phyloP scores from a whole-genome alignment of 2,329 filamentous ascomycete genomes.

The Cladosporium sp. region DNA sequence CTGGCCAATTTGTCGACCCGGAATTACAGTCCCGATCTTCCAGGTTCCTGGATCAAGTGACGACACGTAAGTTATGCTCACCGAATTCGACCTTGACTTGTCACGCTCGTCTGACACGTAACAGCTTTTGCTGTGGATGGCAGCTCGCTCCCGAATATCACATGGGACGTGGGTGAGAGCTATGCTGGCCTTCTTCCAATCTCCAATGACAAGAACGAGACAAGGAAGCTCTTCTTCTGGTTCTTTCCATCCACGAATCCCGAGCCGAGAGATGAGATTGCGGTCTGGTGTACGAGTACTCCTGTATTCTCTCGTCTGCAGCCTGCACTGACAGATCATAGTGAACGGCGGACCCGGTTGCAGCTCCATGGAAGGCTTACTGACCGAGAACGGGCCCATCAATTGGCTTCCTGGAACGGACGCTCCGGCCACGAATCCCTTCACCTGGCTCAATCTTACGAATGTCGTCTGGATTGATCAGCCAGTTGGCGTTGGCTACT shows the following conservation, averaged over 20 bases:
- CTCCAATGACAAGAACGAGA: constrained; percentile 20
- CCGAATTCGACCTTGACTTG: not conserved
- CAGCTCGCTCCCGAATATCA: not conserved
- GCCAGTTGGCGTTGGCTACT: constrained; percentile 32
- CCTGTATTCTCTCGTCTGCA: not conserved
- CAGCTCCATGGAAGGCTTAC: constrained; percentile 40
- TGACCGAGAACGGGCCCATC: constrained; percentile 45
- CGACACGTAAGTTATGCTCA: not conserved
- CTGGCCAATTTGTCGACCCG: not conserved
- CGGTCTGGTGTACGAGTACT: constrained; percentile 27
- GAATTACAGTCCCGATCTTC: not conserved
- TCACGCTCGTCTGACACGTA: constrained; percentile 31
- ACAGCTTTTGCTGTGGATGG: constrained; percentile 32
- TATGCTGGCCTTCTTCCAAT: constrained; percentile 29
- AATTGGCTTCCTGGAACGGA: constrained; percentile 18
- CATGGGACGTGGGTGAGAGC: constrained; percentile 7
- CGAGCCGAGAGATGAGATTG: constrained; percentile 38
- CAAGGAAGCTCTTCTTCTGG: constrained; percentile 43
- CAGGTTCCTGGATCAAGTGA: not conserved
- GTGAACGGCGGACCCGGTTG: constrained; percentile 40
- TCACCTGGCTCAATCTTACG: constrained; percentile 41
- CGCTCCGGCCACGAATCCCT: constrained; percentile 43
- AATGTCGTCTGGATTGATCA: constrained; percentile 41
- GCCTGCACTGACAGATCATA: not conserved
- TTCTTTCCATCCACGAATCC: constrained; percentile 46